Conservation (phyloP, 176 grass and related monocot species). For the Carex scoparia region DNA sequence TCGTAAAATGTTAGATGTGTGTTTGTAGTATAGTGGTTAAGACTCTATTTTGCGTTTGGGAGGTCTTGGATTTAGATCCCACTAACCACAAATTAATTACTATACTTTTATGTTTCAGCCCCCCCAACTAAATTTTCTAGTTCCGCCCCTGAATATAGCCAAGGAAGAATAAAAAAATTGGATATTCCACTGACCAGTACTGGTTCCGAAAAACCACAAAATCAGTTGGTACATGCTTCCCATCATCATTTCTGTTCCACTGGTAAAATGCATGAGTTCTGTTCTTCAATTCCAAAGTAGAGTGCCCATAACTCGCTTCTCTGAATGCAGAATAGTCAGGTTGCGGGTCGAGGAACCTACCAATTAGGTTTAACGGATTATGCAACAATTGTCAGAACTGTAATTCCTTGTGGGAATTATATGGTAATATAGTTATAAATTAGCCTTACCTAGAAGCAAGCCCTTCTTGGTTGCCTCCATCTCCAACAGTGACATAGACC, state of each 20-base stretch:
- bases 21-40: too few species aligned
- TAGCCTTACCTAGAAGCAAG: conserved; percentile 61
- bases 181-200: conserved; percentile 52
- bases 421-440: neutral
- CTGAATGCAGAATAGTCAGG: conserved; percentile 93
- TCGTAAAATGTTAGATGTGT: too few species aligned
- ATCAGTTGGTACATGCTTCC: conserved; percentile 59
- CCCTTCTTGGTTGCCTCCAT: conserved; percentile 96
- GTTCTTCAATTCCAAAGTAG: conserved; percentile 70
- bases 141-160: too few species aligned
- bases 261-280: conserved; percentile 83
- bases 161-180: neutral
- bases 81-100: too few species aligned
- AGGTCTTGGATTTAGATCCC: too few species aligned
- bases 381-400: neutral
- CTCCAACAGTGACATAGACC: conserved; percentile 81
- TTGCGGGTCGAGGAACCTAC: conserved; percentile 71
- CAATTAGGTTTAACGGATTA: neutral
- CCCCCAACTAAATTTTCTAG: too few species aligned
- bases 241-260: conserved; percentile 94
- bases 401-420: neutral
- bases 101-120: too few species aligned
- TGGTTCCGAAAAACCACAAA: conserved; percentile 78
- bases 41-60: too few species aligned
- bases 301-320: conserved; percentile 94